Percentiles rank a stretch among this genome's conserved stretches.
These are phyloP conservation scores for Diplocarpon mali DNA, from an alignment of 2,329 filamentous ascomycete genomes.

Conservation along the genomic window DNA sequence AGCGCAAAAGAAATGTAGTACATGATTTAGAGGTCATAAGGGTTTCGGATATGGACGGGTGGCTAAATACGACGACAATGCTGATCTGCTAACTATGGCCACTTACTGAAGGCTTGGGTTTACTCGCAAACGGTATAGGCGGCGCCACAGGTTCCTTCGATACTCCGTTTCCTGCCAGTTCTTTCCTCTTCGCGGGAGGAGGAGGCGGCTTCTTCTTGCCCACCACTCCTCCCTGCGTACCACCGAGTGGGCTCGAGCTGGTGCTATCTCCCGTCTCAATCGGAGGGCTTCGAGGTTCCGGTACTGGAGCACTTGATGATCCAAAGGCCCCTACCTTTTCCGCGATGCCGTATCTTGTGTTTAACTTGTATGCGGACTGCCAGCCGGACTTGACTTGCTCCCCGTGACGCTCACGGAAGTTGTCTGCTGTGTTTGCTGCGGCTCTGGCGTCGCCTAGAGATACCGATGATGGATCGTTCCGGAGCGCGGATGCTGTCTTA, in stretches of 20 bases:
- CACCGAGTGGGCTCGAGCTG: not conserved
- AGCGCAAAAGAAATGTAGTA: no score
- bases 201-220: conserved; percentile 28
- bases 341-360: conserved; percentile 26
- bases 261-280: conserved; percentile 13
- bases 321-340: conserved; percentile 23
- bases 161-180: conserved; percentile 9
- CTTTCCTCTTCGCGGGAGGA: conserved; percentile 24
- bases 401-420: conserved; percentile 48
- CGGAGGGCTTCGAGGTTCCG: conserved; percentile 8
- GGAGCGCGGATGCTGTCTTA: conserved; percentile 38
- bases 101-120: conserved; percentile 28
- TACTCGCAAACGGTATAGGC: conserved; percentile 24
- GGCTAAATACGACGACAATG: not conserved
- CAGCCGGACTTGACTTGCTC: conserved; percentile 45
- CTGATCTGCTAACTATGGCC: conserved; percentile 12
- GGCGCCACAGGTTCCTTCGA: conserved; percentile 13
- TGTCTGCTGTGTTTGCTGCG: conserved; percentile 42
- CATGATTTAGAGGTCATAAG: no score
- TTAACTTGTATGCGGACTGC: conserved; percentile 29
- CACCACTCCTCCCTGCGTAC: conserved; percentile 2
- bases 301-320: conserved; percentile 4
- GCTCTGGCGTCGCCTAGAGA: conserved; percentile 38
- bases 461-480: conserved; percentile 40
- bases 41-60: not conserved